Percentiles rank a stretch among this genome's conserved stretches.
phyloP scores from a whole-genome alignment of 1,284 basidiomycete species.

The Sanghuangporus weigelae region DNA sequence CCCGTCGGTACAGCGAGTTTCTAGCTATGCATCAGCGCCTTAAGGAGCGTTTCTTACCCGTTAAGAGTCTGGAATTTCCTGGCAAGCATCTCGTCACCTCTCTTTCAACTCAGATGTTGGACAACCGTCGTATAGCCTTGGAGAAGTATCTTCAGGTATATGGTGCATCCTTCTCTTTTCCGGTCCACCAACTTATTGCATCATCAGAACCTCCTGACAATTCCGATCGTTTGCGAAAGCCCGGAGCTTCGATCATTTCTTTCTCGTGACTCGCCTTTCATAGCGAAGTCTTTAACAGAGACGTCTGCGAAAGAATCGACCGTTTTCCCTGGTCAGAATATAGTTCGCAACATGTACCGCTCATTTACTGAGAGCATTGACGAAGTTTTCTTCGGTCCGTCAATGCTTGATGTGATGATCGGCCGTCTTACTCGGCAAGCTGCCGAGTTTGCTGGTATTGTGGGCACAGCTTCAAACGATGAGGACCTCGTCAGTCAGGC shows the following conservation, averaged over 20 bases:
- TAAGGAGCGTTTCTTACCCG: conserved; percentile 63
- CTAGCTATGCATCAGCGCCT: conserved; percentile 82
- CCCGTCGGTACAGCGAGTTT: conserved; percentile 93
- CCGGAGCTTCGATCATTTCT: conserved; percentile 82
- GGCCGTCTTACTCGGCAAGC: conserved; percentile 84
- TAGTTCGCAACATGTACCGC: conserved; percentile 82
- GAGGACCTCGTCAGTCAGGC: conserved; percentile 80
- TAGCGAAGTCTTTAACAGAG: conserved; percentile 45
- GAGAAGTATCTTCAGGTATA: conserved; percentile 88
- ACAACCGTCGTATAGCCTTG: conserved; percentile 70
- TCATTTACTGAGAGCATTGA: conserved; percentile 90
- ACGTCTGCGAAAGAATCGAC: conserved; percentile 33
- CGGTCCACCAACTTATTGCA: not conserved
- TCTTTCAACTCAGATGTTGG: conserved; percentile 79
- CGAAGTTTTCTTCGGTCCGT: conserved; percentile 88
- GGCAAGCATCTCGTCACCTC: conserved; percentile 85
- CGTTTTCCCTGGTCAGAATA: conserved; percentile 60
- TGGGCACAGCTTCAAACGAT: conserved; percentile 73
- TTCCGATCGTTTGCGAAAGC: conserved; percentile 76
- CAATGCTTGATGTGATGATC: conserved; percentile 92
- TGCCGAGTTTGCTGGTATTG: conserved; percentile 80
- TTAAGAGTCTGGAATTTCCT: conserved; percentile 79
- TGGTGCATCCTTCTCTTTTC: conserved; percentile 7
- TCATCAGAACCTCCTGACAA: conserved; percentile 65
- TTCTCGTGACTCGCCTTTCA: conserved; percentile 79